Evolutionary conservation across 768 basidiomycete species (phyloP).

Genomic region (Pleurotus citrinopileatus): DNA sequence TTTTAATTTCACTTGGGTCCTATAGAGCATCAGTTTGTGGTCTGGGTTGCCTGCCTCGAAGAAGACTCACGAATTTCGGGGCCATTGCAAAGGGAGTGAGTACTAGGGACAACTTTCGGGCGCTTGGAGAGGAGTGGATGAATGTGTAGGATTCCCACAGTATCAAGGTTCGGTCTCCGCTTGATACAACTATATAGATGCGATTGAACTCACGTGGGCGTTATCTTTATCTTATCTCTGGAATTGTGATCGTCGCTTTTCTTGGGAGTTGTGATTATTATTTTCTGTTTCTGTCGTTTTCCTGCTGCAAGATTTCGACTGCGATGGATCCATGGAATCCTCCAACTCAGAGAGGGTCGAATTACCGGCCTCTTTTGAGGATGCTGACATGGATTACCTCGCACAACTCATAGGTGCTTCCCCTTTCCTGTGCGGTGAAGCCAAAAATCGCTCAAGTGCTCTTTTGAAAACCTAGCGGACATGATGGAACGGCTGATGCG

Average conservation of each 20-base stretch:
- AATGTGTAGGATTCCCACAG: constrained; percentile 15
- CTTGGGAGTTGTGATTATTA: no score
- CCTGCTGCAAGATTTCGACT: no score
- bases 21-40: constrained; percentile 24
- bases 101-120: constrained; percentile 20
- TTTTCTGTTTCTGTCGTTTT: no score
- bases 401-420: constrained; percentile 81
- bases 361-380: constrained; percentile 82
- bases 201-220: not conserved
- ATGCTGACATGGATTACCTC: constrained; percentile 78
- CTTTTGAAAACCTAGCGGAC: constrained; percentile 76
- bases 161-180: constrained; percentile 56
- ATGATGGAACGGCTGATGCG: constrained; percentile 94
- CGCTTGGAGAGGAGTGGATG: constrained; percentile 17
- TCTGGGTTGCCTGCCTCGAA: not conserved
- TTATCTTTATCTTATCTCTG: constrained; percentile 4
- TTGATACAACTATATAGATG: constrained; percentile 53
- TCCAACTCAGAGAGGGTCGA: constrained; percentile 63
- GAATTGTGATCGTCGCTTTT: not conserved
- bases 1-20: constrained; percentile 98
- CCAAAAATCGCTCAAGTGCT: constrained; percentile 5
- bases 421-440: constrained; percentile 12
- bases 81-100: constrained; percentile 51
- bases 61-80: constrained; percentile 66
- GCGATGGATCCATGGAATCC: constrained; percentile 86